Base-by-base conservation (phyloP, 371 early-diverging fungal genomes). In the Fennellomyces sp. region DNA sequence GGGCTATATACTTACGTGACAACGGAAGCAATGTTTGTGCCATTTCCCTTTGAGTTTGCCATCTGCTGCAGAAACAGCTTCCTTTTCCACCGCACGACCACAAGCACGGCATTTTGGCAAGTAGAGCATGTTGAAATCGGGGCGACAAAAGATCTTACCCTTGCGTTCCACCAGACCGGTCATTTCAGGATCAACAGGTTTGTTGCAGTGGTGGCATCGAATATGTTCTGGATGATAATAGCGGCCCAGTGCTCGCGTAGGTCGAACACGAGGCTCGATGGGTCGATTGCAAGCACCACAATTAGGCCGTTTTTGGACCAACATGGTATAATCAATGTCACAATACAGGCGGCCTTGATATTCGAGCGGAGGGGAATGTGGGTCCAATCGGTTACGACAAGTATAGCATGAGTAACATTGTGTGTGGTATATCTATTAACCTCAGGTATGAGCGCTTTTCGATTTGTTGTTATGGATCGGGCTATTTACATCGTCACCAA, bases 11-110 rank as follows among this genome's bases (percentile, higher is more conserved):
- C 56, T 59, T 66, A 75, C 75, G 38, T 69, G 71, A 56, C 75
- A 75, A 27, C 66, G 60, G 38, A 75, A 75, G 28, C 75, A 75
- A 30, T 66, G 42, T 35, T 61, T 61, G 45, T 92, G 93, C 87
- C 88, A 92, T 70, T 84, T 86, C 52, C 87, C 78, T 41, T 89
- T 80, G 31, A 92, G 70, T 63, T 86, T 86, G 30, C 86, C 79
- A 60, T 89, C 88, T 33, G 86, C 81, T 2, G 91, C 86, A 52
- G 78, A 82, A 12, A 91, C 84, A 0, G 88, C 84, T 55, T 88
- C 87, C 53, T 81, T 84, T 71, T 88, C 84, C 29, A 91, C 86
- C 8, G 85, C 84, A 39, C 71, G 63, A 0, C 61, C 59, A 70
- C 93, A 93, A 13, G 78, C 80, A 35, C 81, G 69, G 68, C 93